Base-by-base conservation (phyloP, 257 asterid species). In the Ballota nigra region DNA sequence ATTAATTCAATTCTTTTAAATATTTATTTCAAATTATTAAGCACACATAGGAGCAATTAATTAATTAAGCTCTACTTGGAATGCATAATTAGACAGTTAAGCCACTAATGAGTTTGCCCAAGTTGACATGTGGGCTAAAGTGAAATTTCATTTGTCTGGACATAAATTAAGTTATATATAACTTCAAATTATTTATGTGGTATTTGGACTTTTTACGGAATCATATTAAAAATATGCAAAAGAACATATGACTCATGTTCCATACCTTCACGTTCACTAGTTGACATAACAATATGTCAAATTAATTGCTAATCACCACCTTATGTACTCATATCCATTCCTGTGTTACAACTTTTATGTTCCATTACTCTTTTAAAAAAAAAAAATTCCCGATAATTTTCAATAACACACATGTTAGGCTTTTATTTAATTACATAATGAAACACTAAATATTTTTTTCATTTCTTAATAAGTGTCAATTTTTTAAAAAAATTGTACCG, bases 71-170 rank as follows among this genome's bases (percentile, higher is more conserved):
- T 16, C 10, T 63, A 53, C 68, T 41, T 61, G 72, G 69, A 47
- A 64, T 56, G 41, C 78, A 73, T 68, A 73, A 73, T 73, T 78
- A 78, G 66, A 73, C 73, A 63, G 79, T 23, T 41, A 52, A 20
- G 65, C 78, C 60, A 67, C 69, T 60, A 29, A 66, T 72, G 56
- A 24, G 41, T 29, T 28, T 9, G 68, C 71, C 34, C 78, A 72
- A 66, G 58, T 78, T 73, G 79, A 57, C 79, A 78, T 69, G 79
- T 73, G 79, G 51, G 63, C 72, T 61, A 31, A 59, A 23, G 36
- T 78, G 20, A 16, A 62, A 52, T 53, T 72, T 29, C 28, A n/a
- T 52, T 38, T 34, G 6, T 66, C 7, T 41, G 13, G 34, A 33
- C 6, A 24, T 62, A 51, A 34, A 38, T 45, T 60, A n/a, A 33